phyloP scores from a whole-genome alignment of 176 grass and related monocot genomes.

The Eleusine indica region DNA sequence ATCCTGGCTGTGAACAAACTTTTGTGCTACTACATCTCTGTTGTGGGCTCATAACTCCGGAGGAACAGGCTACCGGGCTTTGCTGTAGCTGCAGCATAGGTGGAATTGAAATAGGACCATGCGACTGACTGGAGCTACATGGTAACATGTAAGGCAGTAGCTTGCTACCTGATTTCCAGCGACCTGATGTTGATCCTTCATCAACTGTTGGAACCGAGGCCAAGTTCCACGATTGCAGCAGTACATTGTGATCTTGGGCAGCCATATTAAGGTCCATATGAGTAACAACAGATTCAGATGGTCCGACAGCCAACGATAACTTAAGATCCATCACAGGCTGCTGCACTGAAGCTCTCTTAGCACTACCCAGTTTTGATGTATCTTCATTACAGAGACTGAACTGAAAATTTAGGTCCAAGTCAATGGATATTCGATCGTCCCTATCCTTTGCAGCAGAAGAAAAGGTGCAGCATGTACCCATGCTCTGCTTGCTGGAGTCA shows the following conservation, averaged over 20 bases:
- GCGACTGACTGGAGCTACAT: constrained; percentile 6
- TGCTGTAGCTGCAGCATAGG: constrained; percentile 10
- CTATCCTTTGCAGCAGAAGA: constrained; percentile 63
- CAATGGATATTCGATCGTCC: constrained; percentile 52
- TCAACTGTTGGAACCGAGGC: constrained; percentile 48
- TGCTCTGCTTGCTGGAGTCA: constrained; percentile 64
- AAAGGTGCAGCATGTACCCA: constrained; percentile 51
- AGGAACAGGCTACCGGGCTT: constrained; percentile 39
- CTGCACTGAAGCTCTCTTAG: constrained; percentile 33
- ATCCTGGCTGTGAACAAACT: constrained; percentile 49
- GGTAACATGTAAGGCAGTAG: constrained; percentile 52
- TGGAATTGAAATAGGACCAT: not conserved
- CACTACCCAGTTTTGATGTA: constrained; percentile 25
- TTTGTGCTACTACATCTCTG: constrained; percentile 53
- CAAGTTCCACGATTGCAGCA: constrained; percentile 33
- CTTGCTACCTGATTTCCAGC: constrained; percentile 65
- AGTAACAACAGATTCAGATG: constrained; percentile 70
- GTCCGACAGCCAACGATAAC: constrained; percentile 58
- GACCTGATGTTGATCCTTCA: constrained; percentile 80
- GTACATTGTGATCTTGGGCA: constrained; percentile 20
- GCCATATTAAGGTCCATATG: constrained; percentile 27
- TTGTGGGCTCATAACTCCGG: constrained; percentile 25
- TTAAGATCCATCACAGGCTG: constrained; percentile 51
- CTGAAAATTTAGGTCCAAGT: constrained; percentile 61
- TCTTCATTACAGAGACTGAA: constrained; percentile 55